phyloP scores from a whole-genome alignment of 192 early-diverging fungal species.

The Dimargaris cristalligena region DNA sequence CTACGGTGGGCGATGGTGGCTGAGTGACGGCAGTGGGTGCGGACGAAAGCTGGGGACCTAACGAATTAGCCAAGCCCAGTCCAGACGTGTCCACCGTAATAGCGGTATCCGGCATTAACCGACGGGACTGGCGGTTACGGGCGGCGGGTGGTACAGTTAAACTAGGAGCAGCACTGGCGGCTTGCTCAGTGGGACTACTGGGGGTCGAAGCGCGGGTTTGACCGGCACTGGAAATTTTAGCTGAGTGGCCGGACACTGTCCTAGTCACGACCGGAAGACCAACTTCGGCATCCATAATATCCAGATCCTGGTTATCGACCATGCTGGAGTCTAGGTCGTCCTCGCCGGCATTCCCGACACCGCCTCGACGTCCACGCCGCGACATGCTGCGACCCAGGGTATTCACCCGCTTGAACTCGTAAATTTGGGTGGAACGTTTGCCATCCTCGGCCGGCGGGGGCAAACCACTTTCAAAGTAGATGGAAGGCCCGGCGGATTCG shows the following conservation, averaged over 20 bases:
- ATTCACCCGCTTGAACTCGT: constrained; percentile 4
- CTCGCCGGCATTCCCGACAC: neutral
- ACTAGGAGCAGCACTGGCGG: neutral
- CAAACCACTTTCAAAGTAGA: neutral
- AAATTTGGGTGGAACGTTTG: constrained; percentile 3
- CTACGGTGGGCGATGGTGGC: no score
- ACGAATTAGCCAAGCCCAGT: neutral
- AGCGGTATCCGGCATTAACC: neutral
- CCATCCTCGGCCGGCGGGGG: neutral
- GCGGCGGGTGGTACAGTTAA: neutral
- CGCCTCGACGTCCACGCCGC: neutral
- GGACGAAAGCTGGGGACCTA: neutral
- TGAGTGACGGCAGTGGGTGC: no score
- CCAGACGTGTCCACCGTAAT: neutral
- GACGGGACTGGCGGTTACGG: neutral
- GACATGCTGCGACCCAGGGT: neutral
- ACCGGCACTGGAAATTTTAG: neutral
- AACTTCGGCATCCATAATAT: neutral
- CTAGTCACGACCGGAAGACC: neutral
- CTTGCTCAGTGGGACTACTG: neutral
- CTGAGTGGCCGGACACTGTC: no score
- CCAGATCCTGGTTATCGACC: neutral
- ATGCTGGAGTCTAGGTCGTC: neutral
- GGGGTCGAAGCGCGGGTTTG: neutral
- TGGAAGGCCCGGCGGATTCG: neutral